These are phyloP conservation scores for Xylogone sp. DNA, from an alignment of 2,329 filamentous ascomycete genomes.

Conservation along the genomic window DNA sequence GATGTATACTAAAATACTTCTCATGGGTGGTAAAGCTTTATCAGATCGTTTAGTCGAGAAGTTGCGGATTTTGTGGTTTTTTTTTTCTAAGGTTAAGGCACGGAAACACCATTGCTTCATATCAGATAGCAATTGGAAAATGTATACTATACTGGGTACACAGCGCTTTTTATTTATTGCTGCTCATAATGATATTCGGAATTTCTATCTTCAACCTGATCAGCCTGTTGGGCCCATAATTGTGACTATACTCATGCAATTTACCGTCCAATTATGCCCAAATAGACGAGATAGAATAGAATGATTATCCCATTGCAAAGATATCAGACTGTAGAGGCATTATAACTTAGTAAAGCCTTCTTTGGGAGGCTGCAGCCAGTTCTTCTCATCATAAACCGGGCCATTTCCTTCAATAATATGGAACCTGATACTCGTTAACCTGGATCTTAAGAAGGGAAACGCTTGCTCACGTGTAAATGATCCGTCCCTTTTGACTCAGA, in stretches of 20 bases:
- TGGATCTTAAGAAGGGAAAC: neutral
- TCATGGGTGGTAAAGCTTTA: neutral
- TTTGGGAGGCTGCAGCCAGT: conserved; percentile 87
- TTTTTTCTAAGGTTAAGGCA: neutral
- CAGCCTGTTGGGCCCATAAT: too few species aligned
- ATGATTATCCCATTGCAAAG: too few species aligned
- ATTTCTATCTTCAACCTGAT: neutral
- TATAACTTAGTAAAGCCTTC: conserved; percentile 62
- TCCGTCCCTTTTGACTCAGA: conserved; percentile 76
- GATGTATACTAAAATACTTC: neutral
- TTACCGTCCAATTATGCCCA: too few species aligned
- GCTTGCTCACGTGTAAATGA: conserved; percentile 80
- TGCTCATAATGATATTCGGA: neutral
- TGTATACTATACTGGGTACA: neutral
- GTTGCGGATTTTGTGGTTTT: neutral
- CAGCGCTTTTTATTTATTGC: neutral
- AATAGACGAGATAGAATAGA: too few species aligned
- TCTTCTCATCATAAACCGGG: conserved; percentile 74
- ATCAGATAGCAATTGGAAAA: neutral
- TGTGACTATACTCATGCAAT: neutral
- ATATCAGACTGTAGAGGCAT: neutral
- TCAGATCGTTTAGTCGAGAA: neutral
- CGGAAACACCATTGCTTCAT: neutral
- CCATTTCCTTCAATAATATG: conserved; percentile 85
- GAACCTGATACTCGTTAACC: conserved; percentile 35